Conservation (phyloP, 192 early-diverging fungal genomes). For the Entomortierella beljakovae region DNA sequence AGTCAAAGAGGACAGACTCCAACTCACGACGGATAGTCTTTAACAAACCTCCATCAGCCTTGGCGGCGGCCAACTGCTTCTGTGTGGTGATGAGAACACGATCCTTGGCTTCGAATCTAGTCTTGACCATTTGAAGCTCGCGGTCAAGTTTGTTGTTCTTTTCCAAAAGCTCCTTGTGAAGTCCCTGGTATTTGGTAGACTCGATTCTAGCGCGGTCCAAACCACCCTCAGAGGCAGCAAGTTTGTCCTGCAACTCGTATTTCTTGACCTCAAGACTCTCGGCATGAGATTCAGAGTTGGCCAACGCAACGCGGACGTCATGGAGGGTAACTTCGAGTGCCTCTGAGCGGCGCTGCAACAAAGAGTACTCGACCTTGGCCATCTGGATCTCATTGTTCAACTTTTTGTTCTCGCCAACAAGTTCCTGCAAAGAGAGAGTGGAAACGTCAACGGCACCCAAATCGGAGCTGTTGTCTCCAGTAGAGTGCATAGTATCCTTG, state of each 20-base stretch:
- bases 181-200: conserved; percentile 45
- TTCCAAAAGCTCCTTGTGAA: conserved; percentile 52
- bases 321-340: conserved; percentile 50
- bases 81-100: conserved; percentile 48
- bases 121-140: conserved; percentile 47
- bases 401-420: conserved; percentile 41
- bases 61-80: conserved; percentile 46
- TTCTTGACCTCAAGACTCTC: conserved; percentile 55
- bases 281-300: conserved; percentile 48
- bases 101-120: conserved; percentile 52
- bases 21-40: conserved; percentile 51
- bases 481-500: conserved; percentile 39
- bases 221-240: conserved; percentile 37
- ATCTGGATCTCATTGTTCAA: conserved; percentile 38
- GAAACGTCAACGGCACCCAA: conserved; percentile 13
- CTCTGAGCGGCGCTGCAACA: conserved; percentile 46
- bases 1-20: conserved; percentile 50
- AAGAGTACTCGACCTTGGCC: conserved; percentile 49
- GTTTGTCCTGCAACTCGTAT: conserved; percentile 53
- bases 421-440: conserved; percentile 30
- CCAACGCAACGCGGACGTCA: conserved; percentile 46
- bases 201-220: conserved; percentile 48
- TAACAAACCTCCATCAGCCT: conserved; percentile 44
- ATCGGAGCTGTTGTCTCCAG: conserved; percentile 8
- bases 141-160: conserved; percentile 45